Evolutionary conservation across 139 green algal genomes (phyloP).

Genomic region (Chlamydomonas asymmetrica): DNA sequence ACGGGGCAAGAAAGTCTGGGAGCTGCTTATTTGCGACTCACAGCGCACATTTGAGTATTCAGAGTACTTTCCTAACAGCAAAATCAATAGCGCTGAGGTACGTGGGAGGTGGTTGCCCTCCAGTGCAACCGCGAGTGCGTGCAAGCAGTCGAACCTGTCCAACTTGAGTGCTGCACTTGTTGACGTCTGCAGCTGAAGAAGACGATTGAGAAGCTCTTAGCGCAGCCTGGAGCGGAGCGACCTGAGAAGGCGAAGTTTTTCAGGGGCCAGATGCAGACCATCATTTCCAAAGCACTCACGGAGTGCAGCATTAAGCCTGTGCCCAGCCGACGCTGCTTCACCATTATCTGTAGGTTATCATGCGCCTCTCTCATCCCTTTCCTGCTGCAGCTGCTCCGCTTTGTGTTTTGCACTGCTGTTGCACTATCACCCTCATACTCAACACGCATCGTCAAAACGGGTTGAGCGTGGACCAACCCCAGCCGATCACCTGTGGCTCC

Average conservation of each 20-base stretch:
- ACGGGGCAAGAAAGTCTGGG: constrained; percentile 96
- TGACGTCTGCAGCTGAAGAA: constrained; percentile 69
- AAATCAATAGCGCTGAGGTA: constrained; percentile 95
- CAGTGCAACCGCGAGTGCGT: no score
- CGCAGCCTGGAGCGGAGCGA: constrained; percentile 57
- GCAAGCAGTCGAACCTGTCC: not conserved
- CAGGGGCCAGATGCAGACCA: constrained; percentile 96
- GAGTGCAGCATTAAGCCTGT: constrained; percentile 90
- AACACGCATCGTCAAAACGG: not conserved
- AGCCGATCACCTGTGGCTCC: no score
- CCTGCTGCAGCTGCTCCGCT: no score
- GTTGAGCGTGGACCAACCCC: no score
- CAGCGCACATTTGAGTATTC: constrained; percentile 85
- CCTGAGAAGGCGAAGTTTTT: constrained; percentile 90
- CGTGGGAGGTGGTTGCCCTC: no score
- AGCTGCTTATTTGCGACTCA: constrained; percentile 92
- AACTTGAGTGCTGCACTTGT: not conserved
- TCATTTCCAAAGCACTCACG: constrained; percentile 90
- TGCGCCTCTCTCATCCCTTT: no score
- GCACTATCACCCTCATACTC: not conserved
- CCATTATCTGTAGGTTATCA: constrained; percentile 80
- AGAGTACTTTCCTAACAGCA: constrained; percentile 97
- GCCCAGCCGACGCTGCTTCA: constrained; percentile 90
- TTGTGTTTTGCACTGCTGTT: not conserved
- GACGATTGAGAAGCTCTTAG: constrained; percentile 76